Evolutionary conservation across 306 rosid genomes (phyloP), one percentile per base, ranked within the genome.

Genomic region (Trifolium pratense): DNA sequence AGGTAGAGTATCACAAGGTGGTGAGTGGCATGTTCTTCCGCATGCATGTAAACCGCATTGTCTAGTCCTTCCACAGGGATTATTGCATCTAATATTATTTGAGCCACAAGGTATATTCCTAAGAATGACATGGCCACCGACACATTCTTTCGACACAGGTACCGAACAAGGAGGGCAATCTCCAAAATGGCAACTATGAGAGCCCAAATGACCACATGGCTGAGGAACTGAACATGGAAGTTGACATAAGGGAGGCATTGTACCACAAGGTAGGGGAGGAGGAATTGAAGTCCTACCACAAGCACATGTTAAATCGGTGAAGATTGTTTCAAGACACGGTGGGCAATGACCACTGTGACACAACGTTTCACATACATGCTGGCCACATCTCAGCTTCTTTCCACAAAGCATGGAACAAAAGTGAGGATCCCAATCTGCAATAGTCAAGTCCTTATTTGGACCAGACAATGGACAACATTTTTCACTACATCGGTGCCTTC

Each of bases 281-380:
- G 93, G 96, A 56, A 86, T 80, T 73, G 97, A 90, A 43, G 97
- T 93, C 78, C 82, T 78, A 61, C 96, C 93, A 66, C 98, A 90
- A 31, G 96, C 93, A 78, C 98, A 93, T 34, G 91, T 81, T 85
- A 91, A 76, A 79, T 93, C 97, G n/a, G 89, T 77, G 61, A 93
- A 93, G 60, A 93, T 90, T 71, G 98, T 90, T 78, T 90, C 96
- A 25, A 89, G 97, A 83, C 98, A 90, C 36, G 97, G 92, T 37
- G 97, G 92, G 76, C 98, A 93, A 67, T 93, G 93, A 53, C 98
- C 98, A 71, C 93, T 93, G 81, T 93, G 98, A 67, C 98, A 93
- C 46, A 90, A 79, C 0, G 96, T 86, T 75, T 85, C 86, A 55
- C 98, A 93, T 15, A 88, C 83, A 86, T 93, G 98, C 80, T 89